These are phyloP conservation scores for Vinca minor DNA, from an alignment of 257 asterid genomes.

Conservation along the genomic window DNA sequence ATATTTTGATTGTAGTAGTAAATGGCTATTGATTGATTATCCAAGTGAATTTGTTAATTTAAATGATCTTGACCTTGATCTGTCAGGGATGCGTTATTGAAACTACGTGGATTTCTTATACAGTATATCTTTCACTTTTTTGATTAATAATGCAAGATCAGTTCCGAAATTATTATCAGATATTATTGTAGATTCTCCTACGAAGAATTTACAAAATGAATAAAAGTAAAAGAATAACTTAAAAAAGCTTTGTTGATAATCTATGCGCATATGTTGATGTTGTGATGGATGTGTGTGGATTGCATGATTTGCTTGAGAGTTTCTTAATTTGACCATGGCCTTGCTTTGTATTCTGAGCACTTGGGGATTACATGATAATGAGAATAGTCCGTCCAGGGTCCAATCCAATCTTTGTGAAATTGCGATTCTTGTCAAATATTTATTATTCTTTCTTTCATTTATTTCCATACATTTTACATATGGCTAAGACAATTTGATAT, in stretches of 20 bases:
- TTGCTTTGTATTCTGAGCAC: background rate
- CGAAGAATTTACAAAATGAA: no score
- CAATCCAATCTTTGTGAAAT: background rate
- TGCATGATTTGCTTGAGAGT: background rate
- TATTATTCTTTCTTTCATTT: no score
- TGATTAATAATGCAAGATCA: background rate
- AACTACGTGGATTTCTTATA: background rate
- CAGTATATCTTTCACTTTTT: background rate
- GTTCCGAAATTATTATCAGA: background rate
- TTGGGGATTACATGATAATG: background rate
- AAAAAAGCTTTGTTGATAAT: no score
- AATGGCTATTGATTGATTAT: background rate
- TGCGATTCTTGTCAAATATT: background rate
- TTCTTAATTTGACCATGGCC: background rate
- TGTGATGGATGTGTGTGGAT: background rate
- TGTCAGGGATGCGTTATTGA: background rate
- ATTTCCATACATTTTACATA: background rate
- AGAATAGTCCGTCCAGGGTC: no score
- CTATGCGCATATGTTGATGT: background rate
- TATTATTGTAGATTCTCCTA: background rate
- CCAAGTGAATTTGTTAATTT: conserved; percentile 1
- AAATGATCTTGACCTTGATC: background rate
- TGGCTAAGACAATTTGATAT: background rate
- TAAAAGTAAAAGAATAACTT: no score
- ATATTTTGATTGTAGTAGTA: background rate